phyloP scores from a whole-genome alignment of 108 stramenopile species.

The Nitzschia sp. region DNA sequence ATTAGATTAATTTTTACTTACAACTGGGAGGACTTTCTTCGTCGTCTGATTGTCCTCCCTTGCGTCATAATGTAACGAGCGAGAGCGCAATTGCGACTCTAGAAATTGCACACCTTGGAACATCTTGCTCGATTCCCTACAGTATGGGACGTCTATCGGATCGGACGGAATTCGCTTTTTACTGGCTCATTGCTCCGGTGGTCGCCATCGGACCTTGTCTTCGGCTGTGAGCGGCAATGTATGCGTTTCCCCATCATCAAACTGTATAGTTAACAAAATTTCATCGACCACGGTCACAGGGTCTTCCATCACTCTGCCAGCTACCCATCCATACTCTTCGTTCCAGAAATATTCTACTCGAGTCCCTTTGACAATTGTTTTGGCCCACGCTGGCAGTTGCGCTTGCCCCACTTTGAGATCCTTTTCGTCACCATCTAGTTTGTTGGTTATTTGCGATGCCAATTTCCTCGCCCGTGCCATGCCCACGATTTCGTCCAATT shows the following conservation, averaged over 20 bases:
- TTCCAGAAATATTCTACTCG: constrained; percentile 83
- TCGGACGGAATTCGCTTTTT: no score
- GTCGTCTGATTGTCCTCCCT: no score
- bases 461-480: constrained; percentile 60
- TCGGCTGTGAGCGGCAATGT: constrained; percentile 70
- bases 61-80: no score
- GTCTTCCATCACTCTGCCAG: constrained; percentile 71
- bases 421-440: constrained; percentile 47
- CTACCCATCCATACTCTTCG: constrained; percentile 77
- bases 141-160: no score
- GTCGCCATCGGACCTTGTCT: constrained; percentile 88
- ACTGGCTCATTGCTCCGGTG: no score
- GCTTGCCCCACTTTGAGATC: constrained; percentile 81
- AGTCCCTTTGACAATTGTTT: constrained; percentile 63
- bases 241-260: constrained; percentile 79
- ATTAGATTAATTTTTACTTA: no score
- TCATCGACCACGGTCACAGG: constrained; percentile 76
- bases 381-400: constrained; percentile 69
- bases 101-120: no score
- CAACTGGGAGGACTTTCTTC: no score
- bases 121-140: no score
- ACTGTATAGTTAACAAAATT: constrained; percentile 66
- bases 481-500: constrained; percentile 49
- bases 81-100: no score
- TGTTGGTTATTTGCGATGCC: constrained; percentile 57